phyloP scores from a whole-genome alignment of 2,329 filamentous ascomycete genomes.

The Chaetomium olivaceum region DNA sequence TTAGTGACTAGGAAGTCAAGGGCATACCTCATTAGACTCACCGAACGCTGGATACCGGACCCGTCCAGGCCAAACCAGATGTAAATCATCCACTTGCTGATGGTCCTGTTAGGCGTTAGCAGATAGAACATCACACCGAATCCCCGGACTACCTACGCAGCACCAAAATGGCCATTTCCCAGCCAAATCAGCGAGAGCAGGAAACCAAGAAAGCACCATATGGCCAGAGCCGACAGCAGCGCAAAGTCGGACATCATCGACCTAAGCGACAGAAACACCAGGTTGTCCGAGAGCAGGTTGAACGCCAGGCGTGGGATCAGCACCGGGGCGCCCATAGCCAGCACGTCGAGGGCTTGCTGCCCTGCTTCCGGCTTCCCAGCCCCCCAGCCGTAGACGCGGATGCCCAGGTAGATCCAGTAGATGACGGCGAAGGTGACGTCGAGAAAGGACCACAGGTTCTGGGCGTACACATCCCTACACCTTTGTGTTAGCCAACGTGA shows the following conservation, averaged over 20 bases:
- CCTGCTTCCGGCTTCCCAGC: conserved; percentile 50
- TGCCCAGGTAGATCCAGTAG: conserved; percentile 65
- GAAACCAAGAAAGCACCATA: conserved; percentile 84
- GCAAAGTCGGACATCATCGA: conserved; percentile 87
- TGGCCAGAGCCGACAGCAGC: conserved; percentile 71
- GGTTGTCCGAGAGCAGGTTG: conserved; percentile 78
- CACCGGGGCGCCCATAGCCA: conserved; percentile 77
- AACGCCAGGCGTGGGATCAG: conserved; percentile 79
- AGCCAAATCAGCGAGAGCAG: conserved; percentile 79
- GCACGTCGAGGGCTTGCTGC: conserved; percentile 72
- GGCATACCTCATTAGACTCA: conserved; percentile 12
- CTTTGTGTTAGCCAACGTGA: conserved; percentile 31
- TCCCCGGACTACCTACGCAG: conserved; percentile 47
- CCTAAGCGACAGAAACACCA: conserved; percentile 77
- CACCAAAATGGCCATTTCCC: conserved; percentile 60
- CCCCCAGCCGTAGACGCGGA: conserved; percentile 66
- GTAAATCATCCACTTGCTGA: conserved; percentile 89
- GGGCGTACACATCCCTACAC: conserved; percentile 74
- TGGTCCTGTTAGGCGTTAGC: conserved; percentile 51
- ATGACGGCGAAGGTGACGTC: conserved; percentile 76
- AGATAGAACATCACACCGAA: too few species aligned
- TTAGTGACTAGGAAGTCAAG: conserved; percentile 11
- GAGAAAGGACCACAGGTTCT: conserved; percentile 86
- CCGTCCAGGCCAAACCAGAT: conserved; percentile 89
- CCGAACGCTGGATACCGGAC: conserved; percentile 60